Evolutionary conservation across 108 stramenopile species (phyloP).

Genomic region (Mediolabrus comicus): DNA sequence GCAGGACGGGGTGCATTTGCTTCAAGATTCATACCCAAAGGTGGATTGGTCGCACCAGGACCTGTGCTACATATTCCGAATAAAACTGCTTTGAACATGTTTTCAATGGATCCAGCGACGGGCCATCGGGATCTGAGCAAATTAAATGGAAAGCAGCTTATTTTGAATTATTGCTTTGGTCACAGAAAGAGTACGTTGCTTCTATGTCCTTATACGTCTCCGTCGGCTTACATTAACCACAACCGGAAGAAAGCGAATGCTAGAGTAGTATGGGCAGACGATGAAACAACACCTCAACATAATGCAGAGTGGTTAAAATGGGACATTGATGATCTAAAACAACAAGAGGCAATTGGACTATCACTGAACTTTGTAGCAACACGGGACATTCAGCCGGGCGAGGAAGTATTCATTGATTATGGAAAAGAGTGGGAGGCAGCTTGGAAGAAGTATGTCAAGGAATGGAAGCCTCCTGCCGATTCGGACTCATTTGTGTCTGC

Average conservation of each 20-base stretch:
- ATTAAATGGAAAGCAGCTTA: slow-evolving; percentile 45
- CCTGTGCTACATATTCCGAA: slow-evolving; percentile 73
- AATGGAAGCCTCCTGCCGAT: slow-evolving; percentile 43
- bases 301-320: slow-evolving; percentile 37
- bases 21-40: slow-evolving; percentile 54
- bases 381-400: slow-evolving; percentile 69
- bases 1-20: slow-evolving; percentile 84
- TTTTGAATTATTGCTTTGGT: slow-evolving; percentile 79
- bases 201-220: slow-evolving; percentile 61
- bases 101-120: slow-evolving; percentile 25
- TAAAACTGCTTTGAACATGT: slow-evolving; percentile 52
- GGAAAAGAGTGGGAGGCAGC: slow-evolving; percentile 76
- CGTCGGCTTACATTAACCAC: slow-evolving; percentile 63
- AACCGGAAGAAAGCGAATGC: slow-evolving; percentile 33
- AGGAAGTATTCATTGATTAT: slow-evolving; percentile 84
- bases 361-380: slow-evolving; percentile 72
- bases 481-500: slow-evolving; percentile 36
- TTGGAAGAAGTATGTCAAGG: slow-evolving; percentile 65
- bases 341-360: slow-evolving; percentile 42
- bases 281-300: slow-evolving; percentile 33
- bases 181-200: slow-evolving; percentile 52
- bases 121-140: slow-evolving; percentile 17
- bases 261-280: slow-evolving; percentile 39
- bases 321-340: slow-evolving; percentile 38
- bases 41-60: slow-evolving; percentile 65